Evolutionary conservation across 164 flowering plant genomes (phyloP).

Genomic region (Liquidambar formosana): DNA sequence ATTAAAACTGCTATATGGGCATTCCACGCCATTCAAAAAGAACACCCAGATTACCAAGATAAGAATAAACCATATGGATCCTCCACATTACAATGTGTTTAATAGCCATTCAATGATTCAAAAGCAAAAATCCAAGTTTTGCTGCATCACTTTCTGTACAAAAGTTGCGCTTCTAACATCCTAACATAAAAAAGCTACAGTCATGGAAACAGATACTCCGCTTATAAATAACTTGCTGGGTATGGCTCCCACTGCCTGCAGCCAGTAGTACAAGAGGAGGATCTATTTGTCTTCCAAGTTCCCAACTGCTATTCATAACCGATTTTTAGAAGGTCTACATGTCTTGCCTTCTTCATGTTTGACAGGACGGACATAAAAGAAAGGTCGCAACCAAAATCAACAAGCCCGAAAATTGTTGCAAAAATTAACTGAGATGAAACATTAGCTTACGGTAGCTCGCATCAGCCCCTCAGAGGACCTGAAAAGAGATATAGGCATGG

Average conservation of each 20-base stretch:
- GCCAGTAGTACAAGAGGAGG: constrained; percentile 40
- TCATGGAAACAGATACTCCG: constrained; percentile 37
- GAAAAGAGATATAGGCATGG: constrained; percentile 48
- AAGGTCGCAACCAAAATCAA: constrained; percentile 52
- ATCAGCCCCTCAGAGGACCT: constrained; percentile 71
- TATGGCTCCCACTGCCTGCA: constrained; percentile 48
- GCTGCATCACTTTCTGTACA: constrained; percentile 14
- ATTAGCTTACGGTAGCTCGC: constrained; percentile 66
- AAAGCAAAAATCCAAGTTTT: constrained; percentile 10
- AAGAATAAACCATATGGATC: constrained; percentile 8
- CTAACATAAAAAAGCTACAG: constrained; percentile 38
- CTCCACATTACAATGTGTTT: constrained; percentile 14
- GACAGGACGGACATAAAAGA: constrained; percentile 41
- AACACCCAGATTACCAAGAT: constrained; percentile 10
- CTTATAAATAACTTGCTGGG: constrained; percentile 35
- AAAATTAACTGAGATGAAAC: constrained; percentile 65
- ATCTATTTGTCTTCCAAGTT: constrained; percentile 37
- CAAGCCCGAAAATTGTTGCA: constrained; percentile 44
- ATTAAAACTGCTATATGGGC: background rate
- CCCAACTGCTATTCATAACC: constrained; percentile 38
- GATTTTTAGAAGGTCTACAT: constrained; percentile 35
- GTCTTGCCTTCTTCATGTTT: constrained; percentile 54
- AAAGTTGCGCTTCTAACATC: constrained; percentile 24
- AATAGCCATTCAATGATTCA: constrained; percentile 20
- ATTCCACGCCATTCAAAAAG: constrained; percentile 11